Evolutionary conservation across 108 stramenopile genomes (phyloP).

Genomic region (Bacterosira constricta): DNA sequence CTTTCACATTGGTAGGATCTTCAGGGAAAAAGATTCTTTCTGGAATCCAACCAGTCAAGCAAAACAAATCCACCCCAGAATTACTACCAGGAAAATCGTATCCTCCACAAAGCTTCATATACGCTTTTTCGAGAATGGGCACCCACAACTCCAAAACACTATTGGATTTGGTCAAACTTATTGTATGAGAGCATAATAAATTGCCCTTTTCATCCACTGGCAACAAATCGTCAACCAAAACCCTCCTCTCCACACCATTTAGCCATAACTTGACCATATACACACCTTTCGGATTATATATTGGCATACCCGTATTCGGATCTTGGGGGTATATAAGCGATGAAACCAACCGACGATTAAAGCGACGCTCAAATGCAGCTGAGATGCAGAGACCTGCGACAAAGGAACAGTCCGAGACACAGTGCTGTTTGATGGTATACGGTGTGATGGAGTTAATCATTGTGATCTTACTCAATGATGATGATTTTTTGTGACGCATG

Average conservation of each 20-base stretch:
- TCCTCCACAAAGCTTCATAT: slow-evolving; percentile 90
- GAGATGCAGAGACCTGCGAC: slow-evolving; percentile 90
- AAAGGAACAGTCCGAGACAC: slow-evolving; percentile 93
- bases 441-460: slow-evolving; percentile 68
- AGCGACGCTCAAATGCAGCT: slow-evolving; percentile 82
- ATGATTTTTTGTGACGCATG: slow-evolving; percentile 33
- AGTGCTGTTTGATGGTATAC: slow-evolving; percentile 78
- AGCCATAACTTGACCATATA: slow-evolving; percentile 94
- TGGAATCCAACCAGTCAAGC: slow-evolving; percentile 94
- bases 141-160: slow-evolving; percentile 87
- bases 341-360: slow-evolving; percentile 65
- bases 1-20: slow-evolving; percentile 47
- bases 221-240: slow-evolving; percentile 90
- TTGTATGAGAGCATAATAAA: slow-evolving; percentile 79
- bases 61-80: slow-evolving; percentile 88
- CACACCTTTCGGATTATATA: slow-evolving; percentile 88
- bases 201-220: slow-evolving; percentile 78
- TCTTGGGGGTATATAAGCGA: slow-evolving; percentile 86
- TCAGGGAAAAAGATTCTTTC: slow-evolving; percentile 84
- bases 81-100: slow-evolving; percentile 95
- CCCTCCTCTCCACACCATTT: slow-evolving; percentile 87
- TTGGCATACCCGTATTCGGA: slow-evolving; percentile 47
- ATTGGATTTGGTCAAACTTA: slow-evolving; percentile 1
- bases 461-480: slow-evolving; percentile 19
- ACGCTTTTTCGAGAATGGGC: slow-evolving; percentile 94